Conservation (phyloP, 2,329 filamentous ascomycete genomes). For the Periglandula ipomoeae region DNA sequence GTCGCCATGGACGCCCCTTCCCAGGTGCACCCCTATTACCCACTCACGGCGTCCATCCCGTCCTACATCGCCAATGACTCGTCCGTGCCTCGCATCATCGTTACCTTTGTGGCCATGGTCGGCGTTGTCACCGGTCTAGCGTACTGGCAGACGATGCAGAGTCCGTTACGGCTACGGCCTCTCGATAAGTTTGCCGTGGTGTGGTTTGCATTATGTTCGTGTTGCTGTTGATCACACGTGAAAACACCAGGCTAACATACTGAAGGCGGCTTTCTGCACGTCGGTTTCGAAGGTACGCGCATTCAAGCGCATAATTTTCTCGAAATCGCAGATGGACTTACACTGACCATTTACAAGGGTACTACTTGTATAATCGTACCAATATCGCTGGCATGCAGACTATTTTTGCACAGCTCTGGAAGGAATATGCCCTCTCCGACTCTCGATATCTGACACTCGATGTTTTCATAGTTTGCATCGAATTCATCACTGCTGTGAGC, state of each 20-base stretch:
- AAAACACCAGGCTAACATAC: not conserved
- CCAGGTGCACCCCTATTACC: conserved; percentile 48
- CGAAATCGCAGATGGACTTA: no score
- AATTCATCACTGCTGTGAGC: conserved; percentile 68
- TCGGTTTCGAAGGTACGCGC: conserved; percentile 67
- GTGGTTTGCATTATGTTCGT: conserved; percentile 50
- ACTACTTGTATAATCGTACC: conserved; percentile 64
- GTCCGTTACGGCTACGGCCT: conserved; percentile 13
- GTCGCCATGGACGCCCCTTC: conserved; percentile 5
- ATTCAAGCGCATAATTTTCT: not conserved
- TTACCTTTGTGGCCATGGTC: conserved; percentile 25
- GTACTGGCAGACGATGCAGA: conserved; percentile 15
- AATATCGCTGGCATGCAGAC: conserved; percentile 58
- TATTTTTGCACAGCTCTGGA: conserved; percentile 80
- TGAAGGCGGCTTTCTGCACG: conserved; percentile 59
- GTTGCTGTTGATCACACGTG: no score
- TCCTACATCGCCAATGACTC: conserved; percentile 36
- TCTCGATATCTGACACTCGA: conserved; percentile 78
- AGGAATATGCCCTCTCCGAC: conserved; percentile 82
- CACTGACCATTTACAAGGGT: conserved; percentile 37
- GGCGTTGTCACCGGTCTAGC: conserved; percentile 25
- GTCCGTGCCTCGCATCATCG: conserved; percentile 28
- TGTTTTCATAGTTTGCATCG: conserved; percentile 78
- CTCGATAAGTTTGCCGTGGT: conserved; percentile 34
- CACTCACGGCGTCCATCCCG: conserved; percentile 31